Conservation (phyloP, 768 basidiomycete species). For the Hebeloma cylindrosporum region DNA sequence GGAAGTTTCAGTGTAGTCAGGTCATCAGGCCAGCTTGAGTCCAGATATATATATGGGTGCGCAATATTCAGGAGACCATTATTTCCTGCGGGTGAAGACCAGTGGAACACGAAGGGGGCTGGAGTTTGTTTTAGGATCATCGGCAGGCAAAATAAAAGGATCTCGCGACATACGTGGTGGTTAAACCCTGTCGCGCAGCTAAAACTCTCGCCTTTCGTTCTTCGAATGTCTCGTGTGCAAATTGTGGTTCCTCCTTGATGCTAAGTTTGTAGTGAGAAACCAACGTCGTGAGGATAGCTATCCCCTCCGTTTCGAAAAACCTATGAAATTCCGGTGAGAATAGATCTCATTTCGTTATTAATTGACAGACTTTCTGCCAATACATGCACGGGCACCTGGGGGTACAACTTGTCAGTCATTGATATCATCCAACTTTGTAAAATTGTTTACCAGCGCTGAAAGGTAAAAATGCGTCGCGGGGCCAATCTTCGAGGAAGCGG, state of each 20-base stretch:
- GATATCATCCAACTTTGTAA: background rate
- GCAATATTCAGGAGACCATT: background rate
- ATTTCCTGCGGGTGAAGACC: conserved; percentile 20
- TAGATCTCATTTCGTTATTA: background rate
- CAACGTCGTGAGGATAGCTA: conserved; percentile 51
- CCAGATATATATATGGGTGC: background rate
- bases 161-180: conserved; percentile 42
- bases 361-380: conserved; percentile 22
- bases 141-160: background rate
- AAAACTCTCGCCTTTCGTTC: conserved; percentile 44
- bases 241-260: conserved; percentile 51
- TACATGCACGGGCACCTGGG: conserved; percentile 23
- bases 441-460: conserved; percentile 42
- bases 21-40: background rate
- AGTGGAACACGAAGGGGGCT: conserved; percentile 29
- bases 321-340: conserved; percentile 22
- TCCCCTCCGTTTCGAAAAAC: conserved; percentile 53
- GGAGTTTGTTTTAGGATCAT: background rate
- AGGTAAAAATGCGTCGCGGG: conserved; percentile 52
- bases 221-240: conserved; percentile 46
- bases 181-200: conserved; percentile 34
- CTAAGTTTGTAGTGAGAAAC: conserved; percentile 46
- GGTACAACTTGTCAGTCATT: background rate
- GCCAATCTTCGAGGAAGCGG: conserved; percentile 55
- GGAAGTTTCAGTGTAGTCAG: background rate